Conservation (phyloP, 2,329 filamentous ascomycete species). For the Sarocladium strictum region DNA sequence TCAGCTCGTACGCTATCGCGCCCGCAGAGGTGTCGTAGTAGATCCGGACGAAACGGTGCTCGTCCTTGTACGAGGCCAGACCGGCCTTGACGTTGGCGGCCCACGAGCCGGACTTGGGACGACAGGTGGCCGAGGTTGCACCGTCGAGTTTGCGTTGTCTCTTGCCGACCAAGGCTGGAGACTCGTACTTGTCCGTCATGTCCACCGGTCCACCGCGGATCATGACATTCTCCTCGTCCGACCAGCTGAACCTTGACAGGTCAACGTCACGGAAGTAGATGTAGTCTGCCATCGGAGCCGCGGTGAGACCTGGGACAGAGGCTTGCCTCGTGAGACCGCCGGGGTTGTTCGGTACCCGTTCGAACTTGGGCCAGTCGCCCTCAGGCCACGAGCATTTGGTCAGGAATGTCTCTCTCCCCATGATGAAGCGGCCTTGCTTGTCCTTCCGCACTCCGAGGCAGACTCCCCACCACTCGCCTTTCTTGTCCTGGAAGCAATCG, state of each 20-base stretch:
- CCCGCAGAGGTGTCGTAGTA: conserved; percentile 9
- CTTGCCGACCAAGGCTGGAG: conserved; percentile 11
- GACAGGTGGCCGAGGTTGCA: background rate
- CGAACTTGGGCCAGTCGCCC: conserved; percentile 28
- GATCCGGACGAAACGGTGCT: conserved; percentile 14
- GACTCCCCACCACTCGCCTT: conserved; percentile 34
- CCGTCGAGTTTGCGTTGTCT: conserved; percentile 9
- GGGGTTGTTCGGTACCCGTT: conserved; percentile 5
- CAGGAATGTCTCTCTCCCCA: conserved; percentile 38
- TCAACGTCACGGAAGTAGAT: conserved; percentile 10
- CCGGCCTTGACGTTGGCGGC: conserved; percentile 14
- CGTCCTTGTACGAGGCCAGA: conserved; percentile 19
- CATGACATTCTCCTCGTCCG: background rate
- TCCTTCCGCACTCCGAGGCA: conserved; percentile 31
- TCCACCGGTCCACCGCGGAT: background rate
- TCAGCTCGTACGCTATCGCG: conserved; percentile 12
- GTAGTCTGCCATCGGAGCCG: conserved; percentile 9
- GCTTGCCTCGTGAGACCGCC: background rate
- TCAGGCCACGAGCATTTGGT: conserved; percentile 31
- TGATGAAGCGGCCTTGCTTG: conserved; percentile 26
- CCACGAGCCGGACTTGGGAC: background rate
- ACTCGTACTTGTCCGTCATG: conserved; percentile 3
- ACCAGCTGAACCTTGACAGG: background rate
- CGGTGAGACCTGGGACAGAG: background rate
- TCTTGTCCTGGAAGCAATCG: conserved; percentile 47